Evolutionary conservation across 441 rosid genomes (phyloP), one percentile per base, ranked within the genome.

Genomic region (Capsella rubella): DNA sequence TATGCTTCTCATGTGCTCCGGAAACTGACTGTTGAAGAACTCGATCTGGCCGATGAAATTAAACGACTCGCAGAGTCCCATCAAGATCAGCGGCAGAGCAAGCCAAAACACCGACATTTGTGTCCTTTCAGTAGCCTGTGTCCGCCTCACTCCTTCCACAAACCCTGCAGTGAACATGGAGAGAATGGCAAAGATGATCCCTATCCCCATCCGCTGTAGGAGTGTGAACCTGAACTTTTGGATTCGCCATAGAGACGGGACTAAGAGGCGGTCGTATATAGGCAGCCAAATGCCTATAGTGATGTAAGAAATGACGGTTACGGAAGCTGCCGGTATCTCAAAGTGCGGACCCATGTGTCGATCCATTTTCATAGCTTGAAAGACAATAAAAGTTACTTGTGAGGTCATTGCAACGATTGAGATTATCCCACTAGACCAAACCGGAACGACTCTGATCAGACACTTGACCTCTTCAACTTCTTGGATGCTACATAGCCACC

Each of bases 21-120:
- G 98, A 27, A 95, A 79, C 62, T 90, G 97, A 76, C 93, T 93
- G 40, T 94, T 91, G 81, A 94, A 87, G 61, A 94, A 94, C 80
- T 94, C 97, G 9, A 78, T 67, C 45, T 87, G 97, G 21, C 96
- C 97, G 1, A 93, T 84, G 1, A 90, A 78, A 82, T 83, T 87
- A 35, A 91, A 94, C 0, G 96, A 95, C 82, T 91, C 97, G 5
- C 92, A 95, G 8, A 90, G 84, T 40, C 97, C 98, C 27, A 89
- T 93, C 7, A 93, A 83, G 18, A 84, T 73, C 12, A 88, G 84
- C 40, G 90, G 98, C 3, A 97, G 93, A 8, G 84, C 86, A 6
- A 93, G 92, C 97, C 97, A 88, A 56, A 91, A 85, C 16, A 89
- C 96, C 0, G 98, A 84, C 49, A 86, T 81, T 35, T 94, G 89